Evolutionary conservation across 1,284 basidiomycete genomes (phyloP), one percentile per base, ranked within the genome.

Genomic region (Meira nashicola): DNA sequence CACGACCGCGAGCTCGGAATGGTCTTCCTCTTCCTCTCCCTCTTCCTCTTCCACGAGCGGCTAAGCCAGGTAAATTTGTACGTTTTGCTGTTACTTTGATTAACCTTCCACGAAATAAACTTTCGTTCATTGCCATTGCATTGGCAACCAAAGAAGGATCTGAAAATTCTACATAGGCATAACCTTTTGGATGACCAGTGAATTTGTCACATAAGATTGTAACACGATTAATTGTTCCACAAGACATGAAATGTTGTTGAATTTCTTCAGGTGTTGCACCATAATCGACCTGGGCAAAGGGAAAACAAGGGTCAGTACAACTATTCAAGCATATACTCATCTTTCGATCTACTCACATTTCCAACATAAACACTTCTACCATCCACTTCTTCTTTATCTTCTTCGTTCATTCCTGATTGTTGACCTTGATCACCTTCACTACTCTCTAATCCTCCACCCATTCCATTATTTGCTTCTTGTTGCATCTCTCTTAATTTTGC

Each of bases 191-290:
- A 82, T 97, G 94, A 47, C 95, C 95, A 15, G 94, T 97, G 80
- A 96, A 98, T 82, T 98, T 98, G 84, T 99, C 95, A 80, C 95
- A 98, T 25, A 98, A 85, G 74, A 99, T 99, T 0, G 95, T 99
- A 53, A 99, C 92, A 71, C 95, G 86, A 82, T 99, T 98, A 80
- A 99, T 98, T 19, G 90, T 93, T 6, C 95, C 95, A 78, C 93
- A 97, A 25, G 92, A 87, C 77, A 92, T 89, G 82, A 99, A 99
- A 80, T 98, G 95, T 46, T 85, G 87, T 81, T 98, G 95, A 59
- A 99, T 92, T 79, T 99, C 95, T 80, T 98, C 95, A 14, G 95
- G 95, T 28, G 95, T 96, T 8, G 94, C 89, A 58, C 87, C 85
- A 79, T 98, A 99, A 82, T 99, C 95, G 58, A 99, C 94, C 93